Evolutionary conservation across 2,329 filamentous ascomycete species (phyloP), one percentile per base, ranked within the genome.

Genomic region (Cladosporium velox): DNA sequence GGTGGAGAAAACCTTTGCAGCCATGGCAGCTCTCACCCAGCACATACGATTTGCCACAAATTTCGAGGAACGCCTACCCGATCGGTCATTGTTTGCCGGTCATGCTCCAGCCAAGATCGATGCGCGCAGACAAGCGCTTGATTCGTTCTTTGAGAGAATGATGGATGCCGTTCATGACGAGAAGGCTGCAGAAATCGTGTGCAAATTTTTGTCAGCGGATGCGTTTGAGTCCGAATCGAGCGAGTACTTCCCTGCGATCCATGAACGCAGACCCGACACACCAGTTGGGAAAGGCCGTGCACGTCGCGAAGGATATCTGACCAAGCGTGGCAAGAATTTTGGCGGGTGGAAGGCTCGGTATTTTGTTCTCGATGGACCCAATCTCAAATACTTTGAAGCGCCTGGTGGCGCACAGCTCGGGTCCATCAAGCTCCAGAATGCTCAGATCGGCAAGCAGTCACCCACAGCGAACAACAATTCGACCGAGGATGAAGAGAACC

Each of bases 251-350:
- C 65, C 63, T 32, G 44, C 63, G 4, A 71, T 69, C 67, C 72
- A 51, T 73, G 68, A 66, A 84, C n/a, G 70, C 61, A 54, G 73
- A 44, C 71, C 74, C 12, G 71, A 71, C 76, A 78, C 66, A 69
- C 74, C 66, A 59, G 86, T 88, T 0, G 83, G 87, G 6, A 87
- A 89, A 72, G 87, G 88, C 3, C 87, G 88, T 59, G 88, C 90
- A 10, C 84, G 89, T 67, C 92, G 92, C 74, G 93, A 89, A 75
- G 95, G 95, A 10, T 99, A 98, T 77, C 82, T 99, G 59, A 98
- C 95, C 1, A 99, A 99, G 81, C 88, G 91, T 71, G 95, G 95
- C 59, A 99, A 99, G 83, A 98, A 98, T 74, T 99, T 99, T 80
- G 95, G 95, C 61, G 95, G 95, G 59, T 99, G 95, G 95, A 99